A percentile compares a stretch with the other conserved stretches of the same genome.
phyloP scores from a whole-genome alignment of 805 yeast species.

The Candida palmyrensis region DNA sequence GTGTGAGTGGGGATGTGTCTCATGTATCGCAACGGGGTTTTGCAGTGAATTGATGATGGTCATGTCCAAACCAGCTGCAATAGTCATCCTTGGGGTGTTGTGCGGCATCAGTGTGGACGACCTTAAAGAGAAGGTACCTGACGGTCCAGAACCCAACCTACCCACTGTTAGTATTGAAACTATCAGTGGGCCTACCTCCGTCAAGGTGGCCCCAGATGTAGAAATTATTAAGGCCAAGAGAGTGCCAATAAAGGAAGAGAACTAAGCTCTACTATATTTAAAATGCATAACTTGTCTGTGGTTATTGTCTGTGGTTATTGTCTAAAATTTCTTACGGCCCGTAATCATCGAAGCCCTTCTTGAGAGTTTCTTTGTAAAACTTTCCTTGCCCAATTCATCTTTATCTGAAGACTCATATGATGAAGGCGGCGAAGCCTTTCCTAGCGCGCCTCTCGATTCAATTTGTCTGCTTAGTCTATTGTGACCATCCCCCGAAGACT shows the following conservation, averaged over 20 bases:
- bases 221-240: constrained; percentile 21
- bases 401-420: no score
- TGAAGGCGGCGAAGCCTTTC: no score
- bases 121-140: constrained; percentile 40
- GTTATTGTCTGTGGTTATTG: no score
- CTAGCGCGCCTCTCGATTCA: no score
- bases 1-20: constrained; percentile 76
- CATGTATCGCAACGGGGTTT: constrained; percentile 77
- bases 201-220: constrained; percentile 59
- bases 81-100: constrained; percentile 58
- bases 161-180: constrained; percentile 69
- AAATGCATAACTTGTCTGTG: not conserved
- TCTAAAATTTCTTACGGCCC: constrained; percentile 10
- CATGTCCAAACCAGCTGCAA: constrained; percentile 81
- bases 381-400: constrained; percentile 12
- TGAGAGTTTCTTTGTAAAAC: constrained; percentile 27
- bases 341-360: constrained; percentile 30
- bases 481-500: constrained; percentile 9
- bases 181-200: constrained; percentile 48
- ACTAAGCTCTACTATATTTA: not conserved
- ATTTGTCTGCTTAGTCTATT: no score
- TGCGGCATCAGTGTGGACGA: constrained; percentile 49
- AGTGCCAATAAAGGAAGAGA: constrained; percentile 3
- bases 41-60: constrained; percentile 83
- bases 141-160: constrained; percentile 76